Evolutionary conservation across 768 basidiomycete genomes (phyloP).

Genomic region (Boletus subparvulus): DNA sequence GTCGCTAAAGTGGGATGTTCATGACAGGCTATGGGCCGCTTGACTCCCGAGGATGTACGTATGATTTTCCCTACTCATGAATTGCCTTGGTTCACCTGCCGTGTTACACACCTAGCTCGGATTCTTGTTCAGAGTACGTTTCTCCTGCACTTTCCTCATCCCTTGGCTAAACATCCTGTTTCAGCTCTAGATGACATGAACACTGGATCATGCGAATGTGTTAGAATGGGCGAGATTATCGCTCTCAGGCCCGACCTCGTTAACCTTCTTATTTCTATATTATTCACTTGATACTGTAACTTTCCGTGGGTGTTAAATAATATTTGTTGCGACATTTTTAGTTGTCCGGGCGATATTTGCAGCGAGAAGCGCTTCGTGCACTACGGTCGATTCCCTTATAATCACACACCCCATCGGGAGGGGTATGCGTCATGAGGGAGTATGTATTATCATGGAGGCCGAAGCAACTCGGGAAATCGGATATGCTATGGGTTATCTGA

Average conservation of each 20-base stretch:
- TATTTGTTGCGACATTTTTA: background rate
- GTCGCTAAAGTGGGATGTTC: slow-evolving; percentile 7
- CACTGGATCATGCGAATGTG: background rate
- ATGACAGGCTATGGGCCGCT: slow-evolving; percentile 80
- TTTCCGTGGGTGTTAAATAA: background rate
- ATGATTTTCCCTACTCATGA: background rate
- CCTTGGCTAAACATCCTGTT: background rate
- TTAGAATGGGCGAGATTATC: background rate
- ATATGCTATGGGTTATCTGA: no score
- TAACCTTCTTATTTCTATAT: background rate
- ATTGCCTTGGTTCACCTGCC: slow-evolving; percentile 3
- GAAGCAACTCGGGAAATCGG: no score
- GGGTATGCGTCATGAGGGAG: no score
- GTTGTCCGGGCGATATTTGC: background rate
- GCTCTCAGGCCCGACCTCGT: background rate
- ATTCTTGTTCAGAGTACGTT: slow-evolving; percentile 48
- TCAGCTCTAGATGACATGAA: slow-evolving; percentile 19
- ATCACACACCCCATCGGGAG: no score
- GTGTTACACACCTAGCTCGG: slow-evolving; percentile 33
- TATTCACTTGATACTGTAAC: background rate
- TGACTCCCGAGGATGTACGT: slow-evolving; percentile 81
- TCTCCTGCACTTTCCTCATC: background rate
- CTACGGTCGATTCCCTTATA: no score
- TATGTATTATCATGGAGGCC: no score
- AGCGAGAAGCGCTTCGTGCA: background rate